Conservation (phyloP, 768 basidiomycete genomes). For the Termitomyces sp. region DNA sequence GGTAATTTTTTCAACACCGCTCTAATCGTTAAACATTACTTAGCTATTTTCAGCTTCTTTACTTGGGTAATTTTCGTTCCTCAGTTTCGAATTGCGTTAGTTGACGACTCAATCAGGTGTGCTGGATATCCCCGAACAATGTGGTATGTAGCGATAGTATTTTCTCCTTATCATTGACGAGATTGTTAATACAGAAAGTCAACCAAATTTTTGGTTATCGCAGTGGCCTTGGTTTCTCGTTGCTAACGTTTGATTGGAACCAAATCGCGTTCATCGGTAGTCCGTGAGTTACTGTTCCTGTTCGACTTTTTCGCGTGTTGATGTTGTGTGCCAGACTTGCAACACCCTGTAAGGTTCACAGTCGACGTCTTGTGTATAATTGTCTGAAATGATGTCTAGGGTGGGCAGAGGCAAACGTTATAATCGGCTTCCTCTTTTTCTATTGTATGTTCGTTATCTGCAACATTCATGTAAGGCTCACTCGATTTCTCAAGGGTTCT, state of each 20-base stretch:
- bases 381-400: slow-evolving; percentile 26
- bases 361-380: slow-evolving; percentile 4
- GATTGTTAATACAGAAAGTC: slow-evolving; percentile 32
- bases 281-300: slow-evolving; percentile 35
- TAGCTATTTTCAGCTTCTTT: slow-evolving; percentile 30
- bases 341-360: slow-evolving; percentile 35
- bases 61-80: slow-evolving; percentile 34
- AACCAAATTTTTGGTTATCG: slow-evolving; percentile 57
- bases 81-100: background rate
- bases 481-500: slow-evolving; percentile 31
- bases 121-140: slow-evolving; percentile 61
- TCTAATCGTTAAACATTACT: background rate
- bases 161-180: background rate
- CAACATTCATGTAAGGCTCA: background rate
- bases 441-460: slow-evolving; percentile 40
- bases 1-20: slow-evolving; percentile 24
- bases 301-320: slow-evolving; percentile 6
- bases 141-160: slow-evolving; percentile 31
- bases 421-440: slow-evolving; percentile 56
- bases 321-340: slow-evolving; percentile 28
- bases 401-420: slow-evolving; percentile 75
- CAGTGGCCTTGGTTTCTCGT: slow-evolving; percentile 46
- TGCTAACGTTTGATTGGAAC: slow-evolving; percentile 56
- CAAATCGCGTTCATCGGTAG: slow-evolving; percentile 63
- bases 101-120: slow-evolving; percentile 37